Conservation (phyloP, 345 rosid genomes). For the Raphanus raphanistrum region DNA sequence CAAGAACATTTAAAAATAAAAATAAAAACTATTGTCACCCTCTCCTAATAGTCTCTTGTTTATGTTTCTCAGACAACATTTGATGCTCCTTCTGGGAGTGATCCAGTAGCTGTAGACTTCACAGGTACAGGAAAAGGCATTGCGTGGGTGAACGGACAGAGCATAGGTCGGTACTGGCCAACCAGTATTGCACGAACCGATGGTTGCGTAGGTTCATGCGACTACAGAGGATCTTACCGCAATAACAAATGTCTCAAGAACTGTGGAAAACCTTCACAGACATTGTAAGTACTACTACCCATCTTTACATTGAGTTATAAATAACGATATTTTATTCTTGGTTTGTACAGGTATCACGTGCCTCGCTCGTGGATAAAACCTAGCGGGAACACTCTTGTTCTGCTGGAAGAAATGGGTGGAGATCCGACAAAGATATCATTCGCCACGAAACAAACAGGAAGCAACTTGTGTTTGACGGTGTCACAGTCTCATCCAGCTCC, state of each 20-base stretch:
- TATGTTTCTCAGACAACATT: slow-evolving; percentile 58
- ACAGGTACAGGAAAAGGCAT: slow-evolving; percentile 89
- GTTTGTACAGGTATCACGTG: slow-evolving; percentile 66
- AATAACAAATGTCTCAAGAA: slow-evolving; percentile 70
- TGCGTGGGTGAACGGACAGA: slow-evolving; percentile 97
- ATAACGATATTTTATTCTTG: neutral
- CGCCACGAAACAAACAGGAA: slow-evolving; percentile 52
- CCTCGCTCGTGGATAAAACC: slow-evolving; percentile 89
- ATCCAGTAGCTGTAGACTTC: slow-evolving; percentile 82
- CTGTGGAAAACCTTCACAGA: slow-evolving; percentile 89
- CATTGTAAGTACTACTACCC: slow-evolving; percentile 55
- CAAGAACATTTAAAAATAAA: neutral
- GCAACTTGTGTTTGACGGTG: slow-evolving; percentile 61
- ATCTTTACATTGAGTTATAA: neutral
- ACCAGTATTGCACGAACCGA: slow-evolving; percentile 46
- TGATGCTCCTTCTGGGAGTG: slow-evolving; percentile 64
- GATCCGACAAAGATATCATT: slow-evolving; percentile 74
- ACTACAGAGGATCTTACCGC: slow-evolving; percentile 78
- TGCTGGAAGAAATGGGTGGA: slow-evolving; percentile 87
- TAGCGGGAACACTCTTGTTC: slow-evolving; percentile 70
- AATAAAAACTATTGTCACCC: neutral
- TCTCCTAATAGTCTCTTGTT: neutral
- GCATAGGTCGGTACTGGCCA: slow-evolving; percentile 97
- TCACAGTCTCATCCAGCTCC: slow-evolving; percentile 81
- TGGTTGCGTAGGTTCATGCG: slow-evolving; percentile 70